A percentile compares a stretch with the other conserved stretches of the same genome.
phyloP scores from a whole-genome alignment of 352 stramenopile species.

The Globisporangium abappressorium region DNA sequence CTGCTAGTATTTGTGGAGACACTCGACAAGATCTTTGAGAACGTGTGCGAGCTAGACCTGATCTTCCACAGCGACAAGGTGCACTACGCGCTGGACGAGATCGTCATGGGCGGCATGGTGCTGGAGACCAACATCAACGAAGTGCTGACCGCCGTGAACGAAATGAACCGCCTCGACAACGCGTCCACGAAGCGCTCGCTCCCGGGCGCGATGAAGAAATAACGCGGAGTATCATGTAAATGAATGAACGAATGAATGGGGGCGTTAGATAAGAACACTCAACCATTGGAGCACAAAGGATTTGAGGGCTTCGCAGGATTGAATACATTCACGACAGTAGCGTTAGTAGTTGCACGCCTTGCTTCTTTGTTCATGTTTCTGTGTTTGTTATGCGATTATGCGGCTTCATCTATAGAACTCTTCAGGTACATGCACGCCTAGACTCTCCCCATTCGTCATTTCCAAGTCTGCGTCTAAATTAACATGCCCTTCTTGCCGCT shows the following conservation, averaged over 20 bases:
- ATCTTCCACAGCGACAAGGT: constrained; percentile 99
- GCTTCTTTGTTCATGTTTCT: not conserved
- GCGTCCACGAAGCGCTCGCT: constrained; percentile 76
- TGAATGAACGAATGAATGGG: not conserved
- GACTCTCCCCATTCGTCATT: not conserved
- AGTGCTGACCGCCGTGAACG: constrained; percentile 96
- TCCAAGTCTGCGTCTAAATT: constrained; percentile 41
- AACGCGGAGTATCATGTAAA: constrained; percentile 11
- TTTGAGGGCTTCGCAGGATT: not conserved
- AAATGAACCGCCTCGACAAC: constrained; percentile 95
- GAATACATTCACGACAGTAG: constrained; percentile 10
- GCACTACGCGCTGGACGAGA: constrained; percentile 98
- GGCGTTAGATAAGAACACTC: not conserved
- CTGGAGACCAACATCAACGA: constrained; percentile 99
- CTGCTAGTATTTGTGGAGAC: constrained; percentile 91
- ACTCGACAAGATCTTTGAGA: constrained; percentile 99
- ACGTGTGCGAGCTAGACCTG: constrained; percentile 99
- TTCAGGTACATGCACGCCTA: not conserved
- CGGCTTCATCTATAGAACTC: not conserved
- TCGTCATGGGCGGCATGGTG: constrained; percentile 99
- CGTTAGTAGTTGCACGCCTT: not conserved
- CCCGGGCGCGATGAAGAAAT: constrained; percentile 71
- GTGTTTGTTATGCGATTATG: not conserved
- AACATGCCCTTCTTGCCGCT: constrained; percentile 53
- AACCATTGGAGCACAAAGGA: not conserved